A percentile compares a stretch with the other conserved stretches of the same genome.
Conservation (phyloP, 2,329 filamentous ascomycete genomes). For the Talaromyces pinophilus region DNA sequence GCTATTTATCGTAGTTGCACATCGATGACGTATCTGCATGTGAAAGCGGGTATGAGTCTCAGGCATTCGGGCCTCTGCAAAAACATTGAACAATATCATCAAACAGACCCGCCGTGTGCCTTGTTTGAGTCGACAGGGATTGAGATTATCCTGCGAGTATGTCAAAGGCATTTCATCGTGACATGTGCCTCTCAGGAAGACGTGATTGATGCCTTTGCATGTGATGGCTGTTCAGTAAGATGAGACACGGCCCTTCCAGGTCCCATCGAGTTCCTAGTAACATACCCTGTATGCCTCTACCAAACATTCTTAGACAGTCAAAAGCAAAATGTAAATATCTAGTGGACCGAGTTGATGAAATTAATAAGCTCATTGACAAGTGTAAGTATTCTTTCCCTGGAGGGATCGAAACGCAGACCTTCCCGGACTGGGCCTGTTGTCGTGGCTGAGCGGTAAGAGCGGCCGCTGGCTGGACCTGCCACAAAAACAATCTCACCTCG, state of each 20-base stretch:
- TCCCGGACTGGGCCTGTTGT: background rate
- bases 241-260: background rate
- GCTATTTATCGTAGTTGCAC: background rate
- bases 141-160: background rate
- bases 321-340: background rate
- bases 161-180: background rate
- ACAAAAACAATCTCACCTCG: background rate
- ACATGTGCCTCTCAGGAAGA: background rate
- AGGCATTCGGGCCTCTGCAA: background rate
- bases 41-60: slow-evolving; percentile 13
- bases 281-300: background rate
- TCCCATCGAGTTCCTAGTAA: background rate
- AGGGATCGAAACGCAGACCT: background rate
- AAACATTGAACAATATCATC: background rate
- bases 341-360: background rate
- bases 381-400: background rate
- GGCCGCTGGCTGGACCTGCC: background rate
- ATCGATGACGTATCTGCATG: slow-evolving; percentile 19
- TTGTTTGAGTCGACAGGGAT: slow-evolving; percentile 16
- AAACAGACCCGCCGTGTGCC: slow-evolving; percentile 9
- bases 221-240: background rate
- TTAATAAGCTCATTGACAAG: background rate
- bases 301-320: background rate
- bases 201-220: background rate
- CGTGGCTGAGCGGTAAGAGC: background rate